A percentile compares a stretch with the other conserved stretches of the same genome.
Evolutionary conservation across 2,329 filamentous ascomycete genomes (phyloP).

Genomic region (Curvularia lunata): DNA sequence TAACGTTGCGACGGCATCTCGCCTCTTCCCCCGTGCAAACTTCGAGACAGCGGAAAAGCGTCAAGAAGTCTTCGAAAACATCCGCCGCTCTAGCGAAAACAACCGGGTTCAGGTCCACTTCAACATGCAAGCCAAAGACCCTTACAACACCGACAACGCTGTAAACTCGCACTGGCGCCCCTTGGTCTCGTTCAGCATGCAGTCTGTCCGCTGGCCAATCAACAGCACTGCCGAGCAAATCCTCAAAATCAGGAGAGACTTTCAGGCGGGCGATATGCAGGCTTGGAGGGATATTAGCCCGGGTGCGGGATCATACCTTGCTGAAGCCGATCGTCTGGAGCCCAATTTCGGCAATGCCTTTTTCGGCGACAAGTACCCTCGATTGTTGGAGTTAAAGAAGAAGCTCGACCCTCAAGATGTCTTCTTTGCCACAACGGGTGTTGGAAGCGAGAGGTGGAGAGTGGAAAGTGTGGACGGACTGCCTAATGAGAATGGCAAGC

Average conservation of each 20-base stretch:
- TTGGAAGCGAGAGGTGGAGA: slow-evolving; percentile 45
- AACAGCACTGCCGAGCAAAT: slow-evolving; percentile 39
- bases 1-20: slow-evolving; percentile 43
- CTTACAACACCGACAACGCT: slow-evolving; percentile 38
- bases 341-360: slow-evolving; percentile 43
- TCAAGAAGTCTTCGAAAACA: slow-evolving; percentile 37
- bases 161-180: slow-evolving; percentile 42
- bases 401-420: slow-evolving; percentile 46
- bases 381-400: slow-evolving; percentile 37
- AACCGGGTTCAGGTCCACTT: slow-evolving; percentile 45
- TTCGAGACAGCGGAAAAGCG: slow-evolving; percentile 42
- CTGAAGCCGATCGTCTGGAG: slow-evolving; percentile 43
- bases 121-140: slow-evolving; percentile 45
- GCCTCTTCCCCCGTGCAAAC: slow-evolving; percentile 44
- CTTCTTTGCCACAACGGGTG: slow-evolving; percentile 43
- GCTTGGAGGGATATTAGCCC: slow-evolving; percentile 44
- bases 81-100: slow-evolving; percentile 44
- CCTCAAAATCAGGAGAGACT: slow-evolving; percentile 33
- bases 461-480: slow-evolving; percentile 44
- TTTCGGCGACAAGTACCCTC: slow-evolving; percentile 43
- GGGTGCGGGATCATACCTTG: slow-evolving; percentile 39
- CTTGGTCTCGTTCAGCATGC: slow-evolving; percentile 36
- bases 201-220: slow-evolving; percentile 43
- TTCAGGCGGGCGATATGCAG: slow-evolving; percentile 38
- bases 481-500: slow-evolving; percentile 46